Base-by-base conservation (phyloP, 345 rosid species). In the Camelina neglecta region DNA sequence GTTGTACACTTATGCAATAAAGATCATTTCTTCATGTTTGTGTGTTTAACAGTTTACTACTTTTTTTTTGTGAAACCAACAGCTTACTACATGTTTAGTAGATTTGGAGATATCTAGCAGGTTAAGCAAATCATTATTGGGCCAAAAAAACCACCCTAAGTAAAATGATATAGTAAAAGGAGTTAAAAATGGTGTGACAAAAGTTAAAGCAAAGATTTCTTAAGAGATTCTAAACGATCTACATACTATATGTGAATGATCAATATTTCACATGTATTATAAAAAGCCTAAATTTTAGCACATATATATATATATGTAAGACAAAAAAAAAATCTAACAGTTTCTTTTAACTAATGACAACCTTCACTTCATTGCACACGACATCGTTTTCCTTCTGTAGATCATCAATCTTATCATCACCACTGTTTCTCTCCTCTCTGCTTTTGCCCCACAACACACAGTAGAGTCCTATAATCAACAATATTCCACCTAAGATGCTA, bases 391-490 rank as follows among this genome's bases (percentile, higher is more conserved):
- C 78, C 15, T 42, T 55, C 8, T 60, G 81, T 49, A 48, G 8
- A 29, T 29, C 31, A 58, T 76, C 78, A 63, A 53, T 69, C 69
- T 64, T 79, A 9, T 39, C 75, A 59, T 51, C 65, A 20, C 62
- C 71, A 13, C 41, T 36, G 55, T 60, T 53, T 23, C 31, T 75
- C 67, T 77, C 72, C 74, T 94, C 97, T 82, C 65, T 90, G 79
- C 75, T 84, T 82, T 94, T 94, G 2, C 92, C 97, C 97, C 96
- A 94, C 45, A 92, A 49, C 7, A 94, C 97, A 79, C 90, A 80
- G 18, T 90, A 94, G 38, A 94, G 91, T 47, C 97, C 98, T 56
- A 77, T 78, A 31, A 94, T 86, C 84, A 94, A 74, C 73, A 92
- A 57, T 5, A 86, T 5, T 44, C 90, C 96, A 39, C 98, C 98